Evolutionary conservation across 106 monocot genomes (phyloP).

Genomic region (Ottelia alismoides): DNA sequence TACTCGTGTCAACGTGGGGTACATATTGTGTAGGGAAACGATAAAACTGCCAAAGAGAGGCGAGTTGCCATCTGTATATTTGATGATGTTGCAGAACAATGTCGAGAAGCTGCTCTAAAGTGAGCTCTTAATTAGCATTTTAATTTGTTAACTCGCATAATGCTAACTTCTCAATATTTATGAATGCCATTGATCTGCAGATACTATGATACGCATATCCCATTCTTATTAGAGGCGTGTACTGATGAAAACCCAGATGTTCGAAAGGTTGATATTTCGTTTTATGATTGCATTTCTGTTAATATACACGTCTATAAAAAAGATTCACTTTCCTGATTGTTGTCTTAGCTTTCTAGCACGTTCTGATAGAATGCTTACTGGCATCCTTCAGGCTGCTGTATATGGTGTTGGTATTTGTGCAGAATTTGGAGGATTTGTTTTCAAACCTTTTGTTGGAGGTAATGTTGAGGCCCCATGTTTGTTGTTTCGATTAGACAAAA

Average conservation of each 20-base stretch:
- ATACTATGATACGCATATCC: constrained; percentile 87
- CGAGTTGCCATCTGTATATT: constrained; percentile 97
- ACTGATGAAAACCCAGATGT: constrained; percentile 89
- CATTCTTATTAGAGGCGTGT: constrained; percentile 86
- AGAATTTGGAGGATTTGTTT: constrained; percentile 75
- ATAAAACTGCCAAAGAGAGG: constrained; percentile 87
- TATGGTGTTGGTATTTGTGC: constrained; percentile 96
- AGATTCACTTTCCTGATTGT: too few species aligned
- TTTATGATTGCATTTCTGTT: too few species aligned
- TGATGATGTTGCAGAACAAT: constrained; percentile 98
- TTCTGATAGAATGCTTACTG: too few species aligned
- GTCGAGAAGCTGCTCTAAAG: constrained; percentile 84
- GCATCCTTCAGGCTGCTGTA: constrained; percentile 98
- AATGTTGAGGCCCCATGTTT: too few species aligned
- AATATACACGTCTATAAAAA: too few species aligned
- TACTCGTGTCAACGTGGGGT: too few species aligned
- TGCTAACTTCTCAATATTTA: background rate
- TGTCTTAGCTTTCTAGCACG: too few species aligned
- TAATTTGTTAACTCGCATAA: too few species aligned
- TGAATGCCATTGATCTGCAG: too few species aligned
- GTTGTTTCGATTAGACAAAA: too few species aligned
- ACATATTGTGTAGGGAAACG: constrained; percentile 58
- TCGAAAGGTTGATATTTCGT: constrained; percentile 45
- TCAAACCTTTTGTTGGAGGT: constrained; percentile 95
- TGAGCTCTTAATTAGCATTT: too few species aligned